Evolutionary conservation across 2,329 filamentous ascomycete genomes (phyloP).

Genomic region (Paecilomyces sp.): DNA sequence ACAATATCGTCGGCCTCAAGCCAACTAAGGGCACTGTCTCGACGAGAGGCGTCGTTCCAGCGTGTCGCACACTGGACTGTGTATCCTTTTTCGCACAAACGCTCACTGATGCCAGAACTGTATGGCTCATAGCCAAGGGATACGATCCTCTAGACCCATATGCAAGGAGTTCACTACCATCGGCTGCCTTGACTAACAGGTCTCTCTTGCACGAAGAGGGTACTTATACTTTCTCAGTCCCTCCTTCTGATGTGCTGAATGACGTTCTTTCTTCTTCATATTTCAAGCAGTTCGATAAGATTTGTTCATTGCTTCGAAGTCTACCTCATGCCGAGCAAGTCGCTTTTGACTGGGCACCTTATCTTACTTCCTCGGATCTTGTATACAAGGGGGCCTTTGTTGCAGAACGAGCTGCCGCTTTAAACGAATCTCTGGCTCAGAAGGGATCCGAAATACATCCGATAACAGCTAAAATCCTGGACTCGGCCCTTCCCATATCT

Average conservation of each 20-base stretch:
- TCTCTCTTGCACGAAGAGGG: conserved; percentile 2
- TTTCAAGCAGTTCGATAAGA: conserved; percentile 2
- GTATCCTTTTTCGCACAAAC: conserved; percentile 48
- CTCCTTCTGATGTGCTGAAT: background rate
- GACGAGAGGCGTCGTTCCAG: conserved; percentile 22
- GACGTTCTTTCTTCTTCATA: background rate
- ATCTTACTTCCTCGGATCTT: conserved; percentile 47
- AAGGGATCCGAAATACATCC: conserved; percentile 20
- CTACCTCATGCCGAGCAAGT: conserved; percentile 1
- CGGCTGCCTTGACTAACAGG: conserved; percentile 1
- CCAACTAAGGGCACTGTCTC: conserved; percentile 17
- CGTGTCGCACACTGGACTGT: conserved; percentile 52
- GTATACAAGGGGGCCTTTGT: conserved; percentile 54
- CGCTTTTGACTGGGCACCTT: conserved; percentile 39
- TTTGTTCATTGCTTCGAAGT: conserved; percentile 1
- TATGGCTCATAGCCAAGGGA: conserved; percentile 44
- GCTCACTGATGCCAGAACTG: conserved; percentile 41
- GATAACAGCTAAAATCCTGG: conserved; percentile 41
- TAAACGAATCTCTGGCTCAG: conserved; percentile 30
- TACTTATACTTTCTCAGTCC: conserved; percentile 3
- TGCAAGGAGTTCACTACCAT: conserved; percentile 19
- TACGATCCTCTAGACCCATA: conserved; percentile 47
- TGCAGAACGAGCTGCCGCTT: conserved; percentile 46
- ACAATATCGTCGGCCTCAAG: conserved; percentile 18
- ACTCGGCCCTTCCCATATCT: conserved; percentile 6